phyloP scores from a whole-genome alignment of 768 basidiomycete genomes.

The Gautieria morchelliformis region DNA sequence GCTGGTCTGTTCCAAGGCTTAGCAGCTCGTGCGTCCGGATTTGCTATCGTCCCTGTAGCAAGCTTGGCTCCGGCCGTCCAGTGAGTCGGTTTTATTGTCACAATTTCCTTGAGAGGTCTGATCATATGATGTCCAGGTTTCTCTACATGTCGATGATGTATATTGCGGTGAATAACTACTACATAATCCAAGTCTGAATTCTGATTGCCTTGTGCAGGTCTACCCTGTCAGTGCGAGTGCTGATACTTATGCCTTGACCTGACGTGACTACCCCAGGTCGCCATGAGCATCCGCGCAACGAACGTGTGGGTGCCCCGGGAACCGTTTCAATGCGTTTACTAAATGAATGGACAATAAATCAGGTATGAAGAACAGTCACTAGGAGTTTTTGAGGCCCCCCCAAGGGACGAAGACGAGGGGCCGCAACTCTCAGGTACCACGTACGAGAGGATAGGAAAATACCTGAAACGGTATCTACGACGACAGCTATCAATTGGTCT shows the following conservation, averaged over 20 bases:
- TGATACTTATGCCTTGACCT: neutral
- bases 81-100: slow-evolving; percentile 32
- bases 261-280: slow-evolving; percentile 32
- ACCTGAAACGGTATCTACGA: slow-evolving; percentile 73
- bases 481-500: slow-evolving; percentile 85
- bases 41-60: slow-evolving; percentile 62
- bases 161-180: slow-evolving; percentile 32
- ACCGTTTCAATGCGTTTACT: neutral
- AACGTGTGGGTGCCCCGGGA: slow-evolving; percentile 42
- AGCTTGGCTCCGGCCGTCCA: slow-evolving; percentile 84
- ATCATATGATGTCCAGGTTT: slow-evolving; percentile 38
- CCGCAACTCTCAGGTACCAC: slow-evolving; percentile 19
- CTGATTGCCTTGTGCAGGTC: neutral
- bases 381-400: slow-evolving; percentile 51
- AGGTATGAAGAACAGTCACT: slow-evolving; percentile 79
- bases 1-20: slow-evolving; percentile 64
- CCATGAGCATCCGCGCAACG: slow-evolving; percentile 66
- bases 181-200: neutral
- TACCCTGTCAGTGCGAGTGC: neutral
- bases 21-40: slow-evolving; percentile 78
- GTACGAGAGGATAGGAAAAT: slow-evolving; percentile 52
- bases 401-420: slow-evolving; percentile 38
- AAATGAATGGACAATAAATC: neutral
- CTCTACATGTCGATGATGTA: slow-evolving; percentile 94
- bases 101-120: neutral